Conservation (phyloP, 495 filamentous ascomycete genomes). For the Chaetomidium leptoderma region DNA sequence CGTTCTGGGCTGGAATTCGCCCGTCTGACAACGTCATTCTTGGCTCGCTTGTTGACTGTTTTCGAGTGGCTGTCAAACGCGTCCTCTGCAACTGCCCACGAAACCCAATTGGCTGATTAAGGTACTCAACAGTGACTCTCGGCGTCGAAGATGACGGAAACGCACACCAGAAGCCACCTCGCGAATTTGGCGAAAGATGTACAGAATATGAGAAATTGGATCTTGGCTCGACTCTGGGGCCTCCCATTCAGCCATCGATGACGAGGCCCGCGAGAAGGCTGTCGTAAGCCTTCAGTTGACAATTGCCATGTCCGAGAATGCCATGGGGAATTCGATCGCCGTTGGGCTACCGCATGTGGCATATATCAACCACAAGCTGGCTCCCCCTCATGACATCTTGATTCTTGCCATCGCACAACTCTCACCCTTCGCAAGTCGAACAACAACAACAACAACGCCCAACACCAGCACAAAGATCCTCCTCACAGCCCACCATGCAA, state of each 20-base stretch:
- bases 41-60: too few relatives aligned
- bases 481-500: constrained; percentile 23
- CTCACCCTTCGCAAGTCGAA: background rate
- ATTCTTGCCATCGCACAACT: background rate
- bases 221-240: too few relatives aligned
- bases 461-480: background rate
- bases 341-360: background rate
- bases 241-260: background rate
- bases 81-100: too few relatives aligned
- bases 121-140: too few relatives aligned
- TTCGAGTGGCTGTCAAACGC: too few relatives aligned
- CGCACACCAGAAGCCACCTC: too few relatives aligned
- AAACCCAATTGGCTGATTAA: too few relatives aligned
- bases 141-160: too few relatives aligned
- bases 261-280: background rate
- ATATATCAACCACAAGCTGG: background rate
- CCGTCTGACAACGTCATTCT: too few relatives aligned
- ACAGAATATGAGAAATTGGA: too few relatives aligned
- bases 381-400: background rate
- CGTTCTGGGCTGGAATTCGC: too few relatives aligned
- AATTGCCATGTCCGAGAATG: background rate
- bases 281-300: background rate
- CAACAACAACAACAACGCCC: background rate
- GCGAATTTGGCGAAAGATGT: too few relatives aligned
- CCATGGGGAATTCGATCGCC: background rate